Percentiles rank a stretch among this genome's conserved stretches.
Conservation (phyloP, 1,284 basidiomycete genomes). For the Ustilago nuda region DNA sequence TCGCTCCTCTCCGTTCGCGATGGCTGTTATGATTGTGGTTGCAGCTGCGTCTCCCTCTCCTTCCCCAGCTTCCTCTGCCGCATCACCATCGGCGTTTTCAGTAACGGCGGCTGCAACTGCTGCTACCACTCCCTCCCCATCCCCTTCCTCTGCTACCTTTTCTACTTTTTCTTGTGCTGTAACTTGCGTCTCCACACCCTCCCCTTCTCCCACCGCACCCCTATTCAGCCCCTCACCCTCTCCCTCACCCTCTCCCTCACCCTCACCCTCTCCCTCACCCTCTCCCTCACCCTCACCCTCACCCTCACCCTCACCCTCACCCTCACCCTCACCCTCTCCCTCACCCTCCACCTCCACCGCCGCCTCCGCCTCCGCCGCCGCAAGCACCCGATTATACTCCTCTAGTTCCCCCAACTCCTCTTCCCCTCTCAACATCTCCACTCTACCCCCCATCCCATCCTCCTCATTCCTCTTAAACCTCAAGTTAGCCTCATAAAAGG, state of each 20-base stretch:
- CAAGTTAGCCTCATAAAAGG: conserved; percentile 53
- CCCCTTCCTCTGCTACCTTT: not conserved
- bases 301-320: not conserved
- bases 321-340: not conserved
- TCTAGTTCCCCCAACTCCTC: conserved; percentile 20
- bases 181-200: not conserved
- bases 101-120: not conserved
- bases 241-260: not conserved
- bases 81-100: not conserved
- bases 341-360: not conserved
- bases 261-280: not conserved
- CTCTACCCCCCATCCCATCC: not conserved
- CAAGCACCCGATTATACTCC: conserved; percentile 1
- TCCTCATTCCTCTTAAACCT: conserved; percentile 25
- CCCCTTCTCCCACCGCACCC: conserved; percentile 3
- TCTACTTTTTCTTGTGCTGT: not conserved
- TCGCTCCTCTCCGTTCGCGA: not conserved
- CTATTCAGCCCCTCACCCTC: not conserved
- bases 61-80: not conserved
- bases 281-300: too few species aligned
- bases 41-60: not conserved
- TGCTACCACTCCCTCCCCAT: not conserved
- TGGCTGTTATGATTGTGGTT: not conserved
- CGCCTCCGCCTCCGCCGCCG: not conserved
- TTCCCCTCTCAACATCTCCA: conserved; percentile 10